These are phyloP conservation scores for Pythium graminicola DNA, from an alignment of 352 stramenopile species.

Conservation along the genomic window DNA sequence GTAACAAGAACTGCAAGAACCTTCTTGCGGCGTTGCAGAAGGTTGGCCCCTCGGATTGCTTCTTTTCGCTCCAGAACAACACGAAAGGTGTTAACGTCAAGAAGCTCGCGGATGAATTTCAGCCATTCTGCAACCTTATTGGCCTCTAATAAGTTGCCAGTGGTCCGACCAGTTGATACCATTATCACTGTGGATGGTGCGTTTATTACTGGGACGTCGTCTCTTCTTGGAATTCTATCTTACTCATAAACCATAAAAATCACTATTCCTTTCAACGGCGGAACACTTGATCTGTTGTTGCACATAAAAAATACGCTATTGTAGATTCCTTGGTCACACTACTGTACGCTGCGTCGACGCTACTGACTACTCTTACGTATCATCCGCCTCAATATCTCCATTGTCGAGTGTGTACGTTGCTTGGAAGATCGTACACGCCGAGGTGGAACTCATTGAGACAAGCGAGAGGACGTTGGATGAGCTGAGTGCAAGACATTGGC, in stretches of 20 bases:
- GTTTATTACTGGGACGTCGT: too few species aligned
- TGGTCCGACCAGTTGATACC: too few species aligned
- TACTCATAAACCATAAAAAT: too few species aligned
- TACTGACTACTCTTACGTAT: too few species aligned
- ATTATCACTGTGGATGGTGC: too few species aligned
- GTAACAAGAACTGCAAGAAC: not conserved
- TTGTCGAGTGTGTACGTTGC: slow-evolving; percentile 27
- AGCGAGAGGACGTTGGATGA: slow-evolving; percentile 14
- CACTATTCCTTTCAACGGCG: too few species aligned
- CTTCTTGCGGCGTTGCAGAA: slow-evolving; percentile 28
- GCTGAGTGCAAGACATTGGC: slow-evolving; percentile 23
- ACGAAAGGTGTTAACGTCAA: slow-evolving; percentile 44
- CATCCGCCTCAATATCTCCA: slow-evolving; percentile 18
- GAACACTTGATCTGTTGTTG: too few species aligned
- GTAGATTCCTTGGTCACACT: too few species aligned
- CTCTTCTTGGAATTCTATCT: too few species aligned
- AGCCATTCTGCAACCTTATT: slow-evolving; percentile 30
- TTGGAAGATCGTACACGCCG: slow-evolving; percentile 25
- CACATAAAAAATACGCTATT: too few species aligned
- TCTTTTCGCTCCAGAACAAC: slow-evolving; percentile 31
- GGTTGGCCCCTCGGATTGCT: slow-evolving; percentile 36
- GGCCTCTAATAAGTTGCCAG: too few species aligned
- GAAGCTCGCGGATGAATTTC: slow-evolving; percentile 34
- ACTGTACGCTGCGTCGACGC: too few species aligned
- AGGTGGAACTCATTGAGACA: slow-evolving; percentile 11